A percentile compares a stretch with the other conserved stretches of the same genome.
Evolutionary conservation across 2,329 filamentous ascomycete genomes (phyloP).

Genomic region (Hymenoscyphus scutula): DNA sequence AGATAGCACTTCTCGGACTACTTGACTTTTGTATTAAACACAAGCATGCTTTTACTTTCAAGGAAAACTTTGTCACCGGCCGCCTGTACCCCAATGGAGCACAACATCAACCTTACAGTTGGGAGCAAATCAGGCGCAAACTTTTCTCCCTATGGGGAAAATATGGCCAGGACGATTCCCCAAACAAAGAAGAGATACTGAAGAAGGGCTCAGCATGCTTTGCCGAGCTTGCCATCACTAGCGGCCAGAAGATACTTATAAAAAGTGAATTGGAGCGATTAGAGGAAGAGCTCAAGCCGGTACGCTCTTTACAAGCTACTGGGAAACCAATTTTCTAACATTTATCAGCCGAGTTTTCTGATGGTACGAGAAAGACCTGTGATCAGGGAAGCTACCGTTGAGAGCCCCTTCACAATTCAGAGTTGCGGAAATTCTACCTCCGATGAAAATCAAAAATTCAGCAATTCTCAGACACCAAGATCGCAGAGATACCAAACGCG

Average conservation of each 20-base stretch:
- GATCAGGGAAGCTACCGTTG: background rate
- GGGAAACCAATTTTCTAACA: background rate
- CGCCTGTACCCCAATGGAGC: background rate
- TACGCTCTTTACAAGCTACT: background rate
- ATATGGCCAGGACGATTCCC: background rate
- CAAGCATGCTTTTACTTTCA: background rate
- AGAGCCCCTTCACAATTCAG: background rate
- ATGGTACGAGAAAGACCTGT: background rate
- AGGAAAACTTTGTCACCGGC: background rate
- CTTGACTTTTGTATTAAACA: conserved; percentile 4
- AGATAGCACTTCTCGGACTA: background rate
- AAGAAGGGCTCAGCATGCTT: background rate
- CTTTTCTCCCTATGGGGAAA: background rate
- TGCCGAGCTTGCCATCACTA: background rate
- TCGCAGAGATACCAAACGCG: background rate
- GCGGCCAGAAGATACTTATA: background rate
- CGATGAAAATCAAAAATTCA: background rate
- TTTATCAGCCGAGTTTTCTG: background rate
- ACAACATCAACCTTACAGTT: background rate
- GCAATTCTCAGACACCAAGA: background rate
- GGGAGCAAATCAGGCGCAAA: background rate
- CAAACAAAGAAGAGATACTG: background rate
- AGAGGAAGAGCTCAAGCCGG: background rate
- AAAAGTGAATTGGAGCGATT: background rate
- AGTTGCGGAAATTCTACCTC: background rate